Evolutionary conservation across 495 filamentous ascomycete genomes (phyloP).

Genomic region (Acidiella bohemica): DNA sequence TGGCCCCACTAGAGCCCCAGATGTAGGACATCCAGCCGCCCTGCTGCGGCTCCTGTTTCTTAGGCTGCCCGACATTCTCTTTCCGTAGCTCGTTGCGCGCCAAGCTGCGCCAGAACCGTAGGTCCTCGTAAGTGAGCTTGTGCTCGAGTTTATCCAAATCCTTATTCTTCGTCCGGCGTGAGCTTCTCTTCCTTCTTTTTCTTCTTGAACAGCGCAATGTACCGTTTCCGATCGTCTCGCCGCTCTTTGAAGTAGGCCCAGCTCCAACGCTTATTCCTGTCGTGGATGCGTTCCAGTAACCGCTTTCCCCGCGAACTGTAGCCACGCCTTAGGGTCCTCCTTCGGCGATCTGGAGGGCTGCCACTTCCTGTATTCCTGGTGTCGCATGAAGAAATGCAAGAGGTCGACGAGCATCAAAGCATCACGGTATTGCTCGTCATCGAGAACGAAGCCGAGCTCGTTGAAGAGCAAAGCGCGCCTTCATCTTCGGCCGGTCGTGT

Average conservation of each 20-base stretch:
- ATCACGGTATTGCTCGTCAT: conserved; percentile 94
- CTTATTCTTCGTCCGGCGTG: conserved; percentile 49
- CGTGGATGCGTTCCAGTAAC: conserved; percentile 87
- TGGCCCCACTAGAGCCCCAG: no score
- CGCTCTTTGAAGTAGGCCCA: conserved; percentile 91
- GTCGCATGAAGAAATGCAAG: conserved; percentile 95
- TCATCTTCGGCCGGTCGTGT: conserved; percentile 69
- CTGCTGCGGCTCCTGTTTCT: conserved; percentile 51
- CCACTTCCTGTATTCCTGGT: conserved; percentile 90
- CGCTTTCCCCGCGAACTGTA: conserved; percentile 76
- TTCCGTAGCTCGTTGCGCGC: conserved; percentile 90
- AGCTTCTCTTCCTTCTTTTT: conserved; percentile 73
- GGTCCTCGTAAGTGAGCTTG: conserved; percentile 87
- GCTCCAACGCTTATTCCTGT: conserved; percentile 76
- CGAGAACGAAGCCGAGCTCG: conserved; percentile 86
- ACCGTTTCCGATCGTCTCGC: conserved; percentile 73
- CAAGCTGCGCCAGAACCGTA: conserved; percentile 90
- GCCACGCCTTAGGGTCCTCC: conserved; percentile 84
- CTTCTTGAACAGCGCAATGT: conserved; percentile 87
- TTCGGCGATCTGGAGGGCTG: conserved; percentile 78
- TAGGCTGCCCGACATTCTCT: conserved; percentile 78
- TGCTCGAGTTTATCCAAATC: conserved; percentile 65
- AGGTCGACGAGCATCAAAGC: conserved; percentile 93
- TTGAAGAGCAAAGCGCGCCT: conserved; percentile 83
- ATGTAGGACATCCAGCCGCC: conserved; percentile 82